Conservation (phyloP, 208 protist genomes). For the Phytomonas francai region DNA sequence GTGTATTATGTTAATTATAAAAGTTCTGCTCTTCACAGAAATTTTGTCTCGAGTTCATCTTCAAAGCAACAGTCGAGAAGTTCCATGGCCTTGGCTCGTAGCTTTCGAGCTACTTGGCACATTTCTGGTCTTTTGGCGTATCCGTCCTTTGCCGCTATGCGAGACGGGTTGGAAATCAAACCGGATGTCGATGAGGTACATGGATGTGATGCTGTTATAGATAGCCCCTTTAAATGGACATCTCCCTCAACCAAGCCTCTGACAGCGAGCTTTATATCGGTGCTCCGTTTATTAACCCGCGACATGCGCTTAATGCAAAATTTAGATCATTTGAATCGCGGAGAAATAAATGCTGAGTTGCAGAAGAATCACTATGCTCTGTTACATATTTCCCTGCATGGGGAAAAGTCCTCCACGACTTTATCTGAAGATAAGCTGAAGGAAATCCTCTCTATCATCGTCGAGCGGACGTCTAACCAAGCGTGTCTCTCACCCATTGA, state of each 20-base stretch:
- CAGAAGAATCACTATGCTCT: conserved; percentile 11
- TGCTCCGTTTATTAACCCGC: conserved; percentile 33
- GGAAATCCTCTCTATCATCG: conserved; percentile 14
- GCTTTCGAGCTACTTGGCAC: conserved; percentile 58
- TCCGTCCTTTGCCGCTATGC: conserved; percentile 57
- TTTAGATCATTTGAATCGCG: neutral
- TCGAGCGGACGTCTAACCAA: neutral
- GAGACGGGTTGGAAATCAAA: conserved; percentile 47
- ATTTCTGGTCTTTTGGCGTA: conserved; percentile 27
- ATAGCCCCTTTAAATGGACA: conserved; percentile 57
- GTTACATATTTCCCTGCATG: conserved; percentile 18
- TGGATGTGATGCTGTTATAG: conserved; percentile 28
- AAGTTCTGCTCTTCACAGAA: conserved; percentile 21
- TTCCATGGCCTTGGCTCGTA: conserved; percentile 37
- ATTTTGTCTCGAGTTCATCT: conserved; percentile 13
- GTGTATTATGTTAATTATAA: conserved; percentile 22
- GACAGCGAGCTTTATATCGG: conserved; percentile 38
- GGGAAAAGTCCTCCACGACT: conserved; percentile 29
- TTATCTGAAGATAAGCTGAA: conserved; percentile 64
- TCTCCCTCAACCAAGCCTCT: conserved; percentile 30
- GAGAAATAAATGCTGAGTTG: neutral
- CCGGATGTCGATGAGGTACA: conserved; percentile 39
- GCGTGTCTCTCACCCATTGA: conserved; percentile 32
- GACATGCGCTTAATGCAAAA: conserved; percentile 11
- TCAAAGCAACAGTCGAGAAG: conserved; percentile 14